A percentile compares a stretch with the other conserved stretches of the same genome.
phyloP scores from a whole-genome alignment of 2,329 filamentous ascomycete species.

The Mycosphaerelloides madeirae region DNA sequence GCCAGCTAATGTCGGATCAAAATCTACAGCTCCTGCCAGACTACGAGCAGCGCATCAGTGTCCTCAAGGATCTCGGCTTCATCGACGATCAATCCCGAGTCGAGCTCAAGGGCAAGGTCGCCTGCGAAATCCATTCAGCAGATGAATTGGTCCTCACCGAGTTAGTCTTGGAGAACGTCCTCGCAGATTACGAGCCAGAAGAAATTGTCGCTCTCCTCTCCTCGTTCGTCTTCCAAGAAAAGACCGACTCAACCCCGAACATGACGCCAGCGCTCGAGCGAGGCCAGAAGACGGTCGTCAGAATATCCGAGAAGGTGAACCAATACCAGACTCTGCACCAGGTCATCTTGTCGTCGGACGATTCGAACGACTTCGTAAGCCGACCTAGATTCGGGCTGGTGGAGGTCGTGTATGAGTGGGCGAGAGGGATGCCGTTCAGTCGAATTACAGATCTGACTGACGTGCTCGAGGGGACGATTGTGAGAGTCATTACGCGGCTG shows the following conservation, averaged over 20 bases:
- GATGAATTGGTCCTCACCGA: slow-evolving; percentile 96
- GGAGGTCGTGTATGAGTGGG: slow-evolving; percentile 99
- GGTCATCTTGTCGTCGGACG: slow-evolving; percentile 84
- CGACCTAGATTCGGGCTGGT: slow-evolving; percentile 86
- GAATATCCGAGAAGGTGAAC: slow-evolving; percentile 89
- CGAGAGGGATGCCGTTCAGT: slow-evolving; percentile 94
- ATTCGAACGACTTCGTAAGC: slow-evolving; percentile 86
- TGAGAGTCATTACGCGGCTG: slow-evolving; percentile 84
- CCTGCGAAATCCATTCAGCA: slow-evolving; percentile 95
- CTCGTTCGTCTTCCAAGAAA: slow-evolving; percentile 96
- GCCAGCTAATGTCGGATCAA: slow-evolving; percentile 87
- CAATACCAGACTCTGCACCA: slow-evolving; percentile 83
- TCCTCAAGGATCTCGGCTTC: slow-evolving; percentile 86
- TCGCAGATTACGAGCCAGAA: slow-evolving; percentile 90
- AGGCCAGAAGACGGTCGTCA: slow-evolving; percentile 79
- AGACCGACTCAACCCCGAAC: slow-evolving; percentile 75
- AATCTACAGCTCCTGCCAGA: slow-evolving; percentile 93
- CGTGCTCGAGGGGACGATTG: slow-evolving; percentile 94
- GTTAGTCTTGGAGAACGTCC: slow-evolving; percentile 90
- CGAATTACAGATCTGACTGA: slow-evolving; percentile 95
- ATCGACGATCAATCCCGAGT: slow-evolving; percentile 84
- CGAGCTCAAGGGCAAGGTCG: slow-evolving; percentile 95
- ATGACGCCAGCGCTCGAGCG: slow-evolving; percentile 76
- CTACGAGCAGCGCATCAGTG: slow-evolving; percentile 90
- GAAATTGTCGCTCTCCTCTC: slow-evolving; percentile 94